Percentiles rank a stretch among this genome's conserved stretches.
Conservation (phyloP, 2,329 filamentous ascomycete genomes). For the Aspergillus tamarii region DNA sequence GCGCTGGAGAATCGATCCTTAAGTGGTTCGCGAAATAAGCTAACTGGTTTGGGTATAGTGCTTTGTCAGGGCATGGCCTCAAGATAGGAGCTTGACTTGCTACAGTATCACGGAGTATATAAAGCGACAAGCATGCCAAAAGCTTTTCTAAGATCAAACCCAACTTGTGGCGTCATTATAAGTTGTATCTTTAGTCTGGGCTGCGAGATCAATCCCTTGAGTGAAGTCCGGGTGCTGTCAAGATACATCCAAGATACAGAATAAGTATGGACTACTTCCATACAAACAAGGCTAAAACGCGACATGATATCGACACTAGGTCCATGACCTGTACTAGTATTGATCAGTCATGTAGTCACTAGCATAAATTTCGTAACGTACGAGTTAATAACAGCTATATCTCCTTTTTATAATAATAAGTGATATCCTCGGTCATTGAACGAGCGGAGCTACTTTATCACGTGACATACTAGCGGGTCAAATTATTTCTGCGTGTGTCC, state of each 20-base stretch:
- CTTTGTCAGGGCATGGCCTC: not conserved
- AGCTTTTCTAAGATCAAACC: not conserved
- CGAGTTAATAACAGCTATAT: not conserved
- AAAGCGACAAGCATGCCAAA: not conserved
- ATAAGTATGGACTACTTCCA: not conserved
- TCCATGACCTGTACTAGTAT: not conserved
- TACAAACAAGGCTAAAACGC: not conserved
- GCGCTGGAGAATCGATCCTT: constrained; percentile 24
- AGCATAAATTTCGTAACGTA: not conserved
- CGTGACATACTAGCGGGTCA: constrained; percentile 25
- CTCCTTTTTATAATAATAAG: not conserved
- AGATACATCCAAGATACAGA: not conserved
- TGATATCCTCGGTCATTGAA: not conserved
- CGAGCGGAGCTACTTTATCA: constrained; percentile 16
- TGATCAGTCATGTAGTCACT: not conserved
- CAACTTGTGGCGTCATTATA: not conserved
- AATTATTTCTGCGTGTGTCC: constrained; percentile 23
- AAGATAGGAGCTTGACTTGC: not conserved
- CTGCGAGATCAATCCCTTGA: not conserved
- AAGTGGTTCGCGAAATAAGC: constrained; percentile 19
- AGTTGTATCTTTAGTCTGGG: not conserved
- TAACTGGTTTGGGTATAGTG: constrained; percentile 27
- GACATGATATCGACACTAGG: not conserved
- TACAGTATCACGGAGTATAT: not conserved
- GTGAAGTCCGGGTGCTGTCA: no score